A percentile compares a stretch with the other conserved stretches of the same genome.
Conservation (phyloP, 1,284 basidiomycete species). For the Irpex sp. region DNA sequence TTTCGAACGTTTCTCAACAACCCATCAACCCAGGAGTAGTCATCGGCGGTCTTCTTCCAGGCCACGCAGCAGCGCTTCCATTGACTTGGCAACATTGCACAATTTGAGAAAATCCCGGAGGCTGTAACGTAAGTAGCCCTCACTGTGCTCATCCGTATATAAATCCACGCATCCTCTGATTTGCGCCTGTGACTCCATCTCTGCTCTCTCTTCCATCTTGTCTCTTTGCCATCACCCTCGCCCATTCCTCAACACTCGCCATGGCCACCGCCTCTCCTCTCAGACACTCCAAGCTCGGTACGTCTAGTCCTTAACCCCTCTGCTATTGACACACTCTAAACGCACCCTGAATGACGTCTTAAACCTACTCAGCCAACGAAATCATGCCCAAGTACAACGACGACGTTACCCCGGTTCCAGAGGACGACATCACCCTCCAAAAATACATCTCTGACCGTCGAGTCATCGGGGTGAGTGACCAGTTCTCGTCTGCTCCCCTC, state of each 20-base stretch:
- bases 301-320: neutral
- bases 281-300: neutral
- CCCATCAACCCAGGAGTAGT: neutral
- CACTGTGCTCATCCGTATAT: neutral
- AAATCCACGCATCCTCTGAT: neutral
- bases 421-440: slow-evolving; percentile 57
- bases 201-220: neutral
- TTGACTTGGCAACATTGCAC: neutral
- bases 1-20: neutral
- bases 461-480: slow-evolving; percentile 64
- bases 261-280: neutral
- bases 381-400: slow-evolving; percentile 15
- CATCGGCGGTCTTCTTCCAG: neutral
- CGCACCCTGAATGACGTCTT: neutral
- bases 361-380: slow-evolving; percentile 15
- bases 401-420: slow-evolving; percentile 55
- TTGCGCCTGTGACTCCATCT: neutral
- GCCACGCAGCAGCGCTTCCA: neutral
- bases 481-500: neutral
- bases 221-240: neutral
- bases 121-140: neutral
- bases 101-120: neutral
- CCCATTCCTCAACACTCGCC: neutral
- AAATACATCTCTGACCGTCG: slow-evolving; percentile 74
- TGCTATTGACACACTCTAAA: neutral